phyloP scores from a whole-genome alignment of 2,329 filamentous ascomycete species.

The Chaetomium sp. region DNA sequence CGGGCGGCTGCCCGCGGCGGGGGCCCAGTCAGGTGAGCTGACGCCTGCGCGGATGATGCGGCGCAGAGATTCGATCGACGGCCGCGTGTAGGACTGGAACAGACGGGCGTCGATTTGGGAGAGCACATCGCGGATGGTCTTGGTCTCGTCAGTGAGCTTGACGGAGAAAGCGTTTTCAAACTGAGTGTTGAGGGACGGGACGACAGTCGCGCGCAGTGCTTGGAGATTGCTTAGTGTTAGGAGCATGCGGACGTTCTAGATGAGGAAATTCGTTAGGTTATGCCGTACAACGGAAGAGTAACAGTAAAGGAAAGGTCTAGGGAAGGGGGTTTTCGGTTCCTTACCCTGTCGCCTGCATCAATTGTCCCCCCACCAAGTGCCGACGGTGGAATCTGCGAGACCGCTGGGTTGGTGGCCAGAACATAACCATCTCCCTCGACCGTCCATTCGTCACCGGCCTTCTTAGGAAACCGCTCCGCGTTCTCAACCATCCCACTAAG shows the following conservation, averaged over 20 bases:
- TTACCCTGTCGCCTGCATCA: conserved; percentile 51
- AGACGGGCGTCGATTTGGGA: conserved; percentile 84
- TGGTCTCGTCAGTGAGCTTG: conserved; percentile 87
- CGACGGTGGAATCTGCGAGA: conserved; percentile 27
- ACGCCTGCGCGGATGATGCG: conserved; percentile 69
- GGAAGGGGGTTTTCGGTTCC: conserved; percentile 21
- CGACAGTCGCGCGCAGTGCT: conserved; percentile 70
- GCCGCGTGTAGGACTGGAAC: conserved; percentile 86
- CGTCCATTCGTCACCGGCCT: conserved; percentile 57
- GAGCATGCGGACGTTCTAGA: conserved; percentile 82
- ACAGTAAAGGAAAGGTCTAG: background rate
- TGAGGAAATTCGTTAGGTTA: background rate
- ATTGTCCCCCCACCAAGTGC: conserved; percentile 40
- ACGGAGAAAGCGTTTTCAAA: conserved; percentile 94
- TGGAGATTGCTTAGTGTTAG: conserved; percentile 90
- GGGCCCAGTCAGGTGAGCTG: conserved; percentile 63
- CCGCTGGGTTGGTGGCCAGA: conserved; percentile 23
- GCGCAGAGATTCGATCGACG: conserved; percentile 61
- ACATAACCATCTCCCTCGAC: conserved; percentile 40
- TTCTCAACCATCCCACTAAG: conserved; percentile 96
- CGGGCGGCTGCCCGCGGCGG: conserved; percentile 43
- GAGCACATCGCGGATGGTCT: conserved; percentile 85
- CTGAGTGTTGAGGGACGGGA: conserved; percentile 81
- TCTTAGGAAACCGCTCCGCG: conserved; percentile 67
- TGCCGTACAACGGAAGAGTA: background rate